These are phyloP conservation scores for Luzula sylvatica DNA, from an alignment of 176 grass and related monocot species.

Conservation along the genomic window DNA sequence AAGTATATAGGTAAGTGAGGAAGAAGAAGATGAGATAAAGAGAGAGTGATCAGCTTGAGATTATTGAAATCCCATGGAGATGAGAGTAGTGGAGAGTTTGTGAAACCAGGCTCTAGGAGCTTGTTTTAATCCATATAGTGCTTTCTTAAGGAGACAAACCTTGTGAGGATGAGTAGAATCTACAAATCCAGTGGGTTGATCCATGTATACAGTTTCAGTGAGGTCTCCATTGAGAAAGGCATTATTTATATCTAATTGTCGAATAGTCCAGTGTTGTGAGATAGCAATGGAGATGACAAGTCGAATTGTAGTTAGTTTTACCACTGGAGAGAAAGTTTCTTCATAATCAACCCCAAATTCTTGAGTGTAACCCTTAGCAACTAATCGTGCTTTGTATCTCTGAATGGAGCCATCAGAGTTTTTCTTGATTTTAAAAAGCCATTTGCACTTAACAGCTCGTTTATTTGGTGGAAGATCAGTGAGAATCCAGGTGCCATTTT, in stretches of 20 bases:
- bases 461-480: no score
- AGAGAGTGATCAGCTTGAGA: background rate
- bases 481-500: background rate
- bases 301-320: background rate
- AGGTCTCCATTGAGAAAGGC: no score
- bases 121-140: conserved; percentile 2
- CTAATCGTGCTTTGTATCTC: background rate
- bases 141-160: no score
- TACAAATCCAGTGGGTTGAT: background rate
- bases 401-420: background rate
- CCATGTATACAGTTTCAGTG: background rate
- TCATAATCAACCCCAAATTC: background rate
- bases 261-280: background rate
- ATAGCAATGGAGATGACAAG: background rate
- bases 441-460: background rate
- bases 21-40: background rate
- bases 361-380: background rate
- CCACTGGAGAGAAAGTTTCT: conserved; percentile 4
- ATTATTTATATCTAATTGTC: no score
- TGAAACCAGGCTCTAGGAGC: background rate
- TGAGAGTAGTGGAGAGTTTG: background rate
- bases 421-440: background rate
- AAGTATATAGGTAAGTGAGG: background rate
- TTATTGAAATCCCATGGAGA: background rate
- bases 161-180: background rate